Evolutionary conservation across 805 yeast genomes (phyloP), one percentile per base, ranked within the genome.

Genomic region (Tetrapisispora namnaoensis): DNA sequence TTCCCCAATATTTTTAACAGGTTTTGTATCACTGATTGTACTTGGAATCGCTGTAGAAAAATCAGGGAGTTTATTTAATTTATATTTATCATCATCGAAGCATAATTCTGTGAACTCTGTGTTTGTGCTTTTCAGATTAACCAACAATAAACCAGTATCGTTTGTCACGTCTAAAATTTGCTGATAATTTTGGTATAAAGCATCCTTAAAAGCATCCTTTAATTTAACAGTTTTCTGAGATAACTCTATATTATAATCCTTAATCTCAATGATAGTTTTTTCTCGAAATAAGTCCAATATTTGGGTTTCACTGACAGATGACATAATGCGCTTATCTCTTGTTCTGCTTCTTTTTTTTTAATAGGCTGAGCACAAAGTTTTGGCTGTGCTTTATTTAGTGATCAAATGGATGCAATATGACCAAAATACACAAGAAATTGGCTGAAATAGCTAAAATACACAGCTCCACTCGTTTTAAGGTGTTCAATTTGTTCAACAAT

Each of bases 41-140:
- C 17, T 28, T 5, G 39, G 7, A 3, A 3, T 14, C 16, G 39
- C 14, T 5, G 11, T 9, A 21, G 4, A 9, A 24, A 45, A 39
- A 21, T 54, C 60, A 10, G 62, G 53, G n/a, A 61, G 30, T 43
- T 55, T 59, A 14, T 49, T 52, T 20, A 62, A 43, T 36, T 55
- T 57, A 49, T 46, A 60, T 10, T 35, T 11, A 17, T 55, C 53
- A 50, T 65, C 69, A 42, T 60, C 52, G 41, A 65, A 65, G 48
- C 69, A 65, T n/a, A 65, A 50, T 4, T 57, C 58, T 54, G 57
- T 55, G 37, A 65, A 57, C 8, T 55, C 49, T 2, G 49, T 42
- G 39, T 65, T 67, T 2, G 54, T 51, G 2, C 17, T 46, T 37
- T 54, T 57, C 45, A 62, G 42, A 1, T 48, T 45, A 32, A 38